Base-by-base conservation (phyloP, 2,329 filamentous ascomycete genomes). In the Colletotrichum camelliae region DNA sequence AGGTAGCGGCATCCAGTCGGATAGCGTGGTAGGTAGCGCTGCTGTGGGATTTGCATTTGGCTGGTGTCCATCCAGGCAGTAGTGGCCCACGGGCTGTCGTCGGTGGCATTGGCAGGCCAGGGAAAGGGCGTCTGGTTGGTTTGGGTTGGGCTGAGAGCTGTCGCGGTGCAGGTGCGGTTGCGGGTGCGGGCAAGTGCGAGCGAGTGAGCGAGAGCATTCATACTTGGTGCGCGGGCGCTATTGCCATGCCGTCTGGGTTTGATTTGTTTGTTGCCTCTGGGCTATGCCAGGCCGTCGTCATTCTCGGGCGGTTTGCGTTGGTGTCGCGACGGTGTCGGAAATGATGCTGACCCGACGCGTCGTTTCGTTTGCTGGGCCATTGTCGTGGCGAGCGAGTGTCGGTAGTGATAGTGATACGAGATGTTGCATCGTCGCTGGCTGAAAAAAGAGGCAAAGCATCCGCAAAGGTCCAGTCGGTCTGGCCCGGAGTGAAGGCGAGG, bases 1-100 rank as follows among this genome's bases (percentile, higher is more conserved):
- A n/a, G 58, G 67, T 75, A 62, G 70, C 57, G 69, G 69, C 55
- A 67, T 70, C 68, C 68, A 68, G 52, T 70, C 18, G 27, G 67
- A 21, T 70, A 68, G 66, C 37, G 69, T 66, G 64, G 21, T 61
- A 27, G 68, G 37, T 72, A 75, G 73, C 64, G 70, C 70, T 65
- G 72, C 64, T 31, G 43, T 52, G 70, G 57, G 69, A 73, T 68
- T 67, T 68, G 73, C 72, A 75, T 75, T 73, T 64, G 57, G 73
- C 33, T 75, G 73, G 73, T 72, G 9, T 39, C 55, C 52, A 43
- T 66, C 35, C 62, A 52, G 16, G 21, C 62, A 66, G 18, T 70
- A 48, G 71, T 24, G 69, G 64, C 57, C 62, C 73, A 68, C 70
- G 69, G 69, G 24, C 70, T 37, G 64, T 73, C 33, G 24, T 52